phyloP scores from a whole-genome alignment of 106 monocot genomes.

The Acorus gramineus region DNA sequence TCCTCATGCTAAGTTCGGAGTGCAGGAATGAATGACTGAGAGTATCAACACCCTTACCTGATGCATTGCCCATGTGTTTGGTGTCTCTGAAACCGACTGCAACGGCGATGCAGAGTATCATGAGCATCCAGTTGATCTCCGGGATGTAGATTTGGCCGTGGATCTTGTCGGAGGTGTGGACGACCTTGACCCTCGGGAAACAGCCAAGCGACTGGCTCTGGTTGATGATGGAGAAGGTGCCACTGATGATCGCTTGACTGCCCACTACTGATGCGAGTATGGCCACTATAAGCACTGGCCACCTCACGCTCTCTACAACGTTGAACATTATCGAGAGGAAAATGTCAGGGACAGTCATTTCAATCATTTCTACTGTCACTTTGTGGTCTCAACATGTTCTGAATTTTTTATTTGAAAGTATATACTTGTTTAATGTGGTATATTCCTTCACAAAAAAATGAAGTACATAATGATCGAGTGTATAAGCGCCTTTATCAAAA shows the following conservation, averaged over 20 bases:
- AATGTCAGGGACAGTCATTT: too few species aligned
- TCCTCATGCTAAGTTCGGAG: background rate
- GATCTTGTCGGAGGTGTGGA: slow-evolving; percentile 47
- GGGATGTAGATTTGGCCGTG: slow-evolving; percentile 65
- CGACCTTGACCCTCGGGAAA: slow-evolving; percentile 55
- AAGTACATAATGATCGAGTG: too few species aligned
- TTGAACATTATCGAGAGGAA: too few species aligned
- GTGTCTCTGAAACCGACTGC: slow-evolving; percentile 54
- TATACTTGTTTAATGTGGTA: too few species aligned
- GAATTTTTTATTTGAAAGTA: too few species aligned
- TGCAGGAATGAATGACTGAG: background rate
- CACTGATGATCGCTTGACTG: slow-evolving; percentile 59
- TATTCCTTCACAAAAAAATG: too few species aligned
- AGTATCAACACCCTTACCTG: slow-evolving; percentile 16
- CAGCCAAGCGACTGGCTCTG: slow-evolving; percentile 58
- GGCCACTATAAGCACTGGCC: slow-evolving; percentile 46
- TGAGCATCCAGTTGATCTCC: slow-evolving; percentile 59
- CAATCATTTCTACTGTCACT: too few species aligned
- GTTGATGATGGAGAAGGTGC: slow-evolving; percentile 60
- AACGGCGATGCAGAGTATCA: slow-evolving; percentile 54
- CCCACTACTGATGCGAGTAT: slow-evolving; percentile 50
- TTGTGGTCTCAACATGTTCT: too few species aligned
- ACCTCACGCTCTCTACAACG: slow-evolving; percentile 34
- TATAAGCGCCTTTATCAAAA: too few species aligned
- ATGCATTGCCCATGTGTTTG: slow-evolving; percentile 59